Base-by-base conservation (phyloP, 2,329 filamentous ascomycete genomes). In the Fonsecaea nubica region DNA sequence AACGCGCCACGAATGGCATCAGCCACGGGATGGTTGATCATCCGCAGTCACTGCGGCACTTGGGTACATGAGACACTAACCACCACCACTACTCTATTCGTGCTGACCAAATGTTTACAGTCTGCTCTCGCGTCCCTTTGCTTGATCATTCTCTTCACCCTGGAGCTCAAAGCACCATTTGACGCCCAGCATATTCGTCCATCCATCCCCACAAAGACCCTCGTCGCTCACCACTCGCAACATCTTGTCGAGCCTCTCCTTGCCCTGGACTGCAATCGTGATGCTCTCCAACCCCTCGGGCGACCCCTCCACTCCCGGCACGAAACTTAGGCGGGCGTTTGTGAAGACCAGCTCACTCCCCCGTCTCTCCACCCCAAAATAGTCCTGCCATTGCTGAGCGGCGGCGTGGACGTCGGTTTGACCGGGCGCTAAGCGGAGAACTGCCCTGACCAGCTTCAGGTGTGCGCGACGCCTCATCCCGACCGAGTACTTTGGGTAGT, bases 331-430 rank as follows among this genome's bases (percentile, higher is more conserved):
- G 32, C 62, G 64, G 1, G 72, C 73, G 70, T 78, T 78, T n/a
- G 73, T 76, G 58, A 77, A 79, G 3, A 66, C 61, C 32, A 76
- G 57, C 21, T 73, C 59, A 18, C 68, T 73, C 7, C 67, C 62
- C 3, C 61, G 60, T 25, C 67, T 65, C 21, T 52, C 53, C 33
- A 78, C 64, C 2, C 76, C 76, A 68, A 83, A 82, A 0, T 77
- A 70, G 6, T 77, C 71, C 64, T 79, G 76, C 80, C 81, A 82
- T 64, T 80, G 75, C 45, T 74, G 71, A 13, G 76, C 73, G 4
- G 79, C 80, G 5, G 66, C 77, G 62, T 78, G 74, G 21, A 76
- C 76, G 62, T 76, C 76, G 0, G 63, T 59, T 54, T 81, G 77
- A 6, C 76, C 79, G 8, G 77, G 74, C 8, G 72, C 74, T n/a